Evolutionary conservation across 768 basidiomycete species (phyloP).

Genomic region (Lactarius tabidus): DNA sequence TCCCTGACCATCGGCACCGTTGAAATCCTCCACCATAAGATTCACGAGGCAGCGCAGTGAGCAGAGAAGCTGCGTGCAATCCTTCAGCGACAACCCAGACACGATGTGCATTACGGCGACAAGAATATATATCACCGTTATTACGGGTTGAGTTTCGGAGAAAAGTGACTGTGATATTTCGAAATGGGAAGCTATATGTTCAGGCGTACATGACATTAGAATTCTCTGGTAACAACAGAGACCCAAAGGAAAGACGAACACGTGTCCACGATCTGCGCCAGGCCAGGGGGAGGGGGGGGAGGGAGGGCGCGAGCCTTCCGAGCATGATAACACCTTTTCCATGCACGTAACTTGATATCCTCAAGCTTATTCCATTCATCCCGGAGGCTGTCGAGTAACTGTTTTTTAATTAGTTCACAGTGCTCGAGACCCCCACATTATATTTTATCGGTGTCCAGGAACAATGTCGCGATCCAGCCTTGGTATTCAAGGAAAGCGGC

Average conservation of each 20-base stretch:
- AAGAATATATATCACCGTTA: background rate
- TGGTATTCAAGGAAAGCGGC: background rate
- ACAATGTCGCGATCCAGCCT: background rate
- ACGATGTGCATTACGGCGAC: background rate
- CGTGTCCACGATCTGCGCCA: background rate
- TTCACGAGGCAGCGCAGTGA: background rate
- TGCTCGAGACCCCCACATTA: background rate
- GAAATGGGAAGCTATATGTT: background rate
- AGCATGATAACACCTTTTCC: background rate
- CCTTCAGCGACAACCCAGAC: background rate
- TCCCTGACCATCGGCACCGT: background rate
- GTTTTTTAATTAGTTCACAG: background rate
- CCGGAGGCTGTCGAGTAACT: background rate
- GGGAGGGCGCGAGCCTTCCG: background rate
- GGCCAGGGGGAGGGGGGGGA: background rate
- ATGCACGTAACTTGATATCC: background rate
- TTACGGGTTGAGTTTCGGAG: background rate
- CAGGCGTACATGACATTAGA: background rate
- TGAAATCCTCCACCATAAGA: background rate
- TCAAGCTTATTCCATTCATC: background rate
- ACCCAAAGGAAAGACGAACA: background rate
- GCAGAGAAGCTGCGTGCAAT: background rate
- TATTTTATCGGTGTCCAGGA: background rate
- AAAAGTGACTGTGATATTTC: background rate
- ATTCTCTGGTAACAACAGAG: background rate